Conservation (phyloP, 371 early-diverging fungal genomes). For the Coemansia sp. region DNA sequence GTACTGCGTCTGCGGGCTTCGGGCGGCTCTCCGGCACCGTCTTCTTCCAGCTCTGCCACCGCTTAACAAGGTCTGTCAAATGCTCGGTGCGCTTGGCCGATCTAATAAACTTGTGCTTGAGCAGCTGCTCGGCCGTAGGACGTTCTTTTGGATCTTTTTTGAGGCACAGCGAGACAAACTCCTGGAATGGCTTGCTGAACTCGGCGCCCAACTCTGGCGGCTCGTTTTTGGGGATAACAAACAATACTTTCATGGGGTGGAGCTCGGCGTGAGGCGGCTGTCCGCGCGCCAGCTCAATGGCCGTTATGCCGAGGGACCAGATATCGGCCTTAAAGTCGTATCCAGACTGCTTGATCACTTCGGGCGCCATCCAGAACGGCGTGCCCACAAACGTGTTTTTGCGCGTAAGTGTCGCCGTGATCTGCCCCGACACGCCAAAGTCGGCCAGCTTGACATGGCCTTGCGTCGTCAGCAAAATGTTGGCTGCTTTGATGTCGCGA, state of each 20-base stretch:
- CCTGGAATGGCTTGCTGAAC: conserved; percentile 85
- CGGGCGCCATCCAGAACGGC: conserved; percentile 99
- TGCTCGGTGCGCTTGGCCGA: conserved; percentile 76
- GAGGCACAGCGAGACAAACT: conserved; percentile 85
- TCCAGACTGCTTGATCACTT: conserved; percentile 94
- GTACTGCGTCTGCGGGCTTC: conserved; percentile 17
- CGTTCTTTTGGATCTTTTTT: conserved; percentile 85
- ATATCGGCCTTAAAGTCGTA: conserved; percentile 98
- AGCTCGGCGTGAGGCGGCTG: conserved; percentile 90
- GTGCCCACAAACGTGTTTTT: conserved; percentile 99
- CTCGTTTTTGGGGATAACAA: conserved; percentile 88
- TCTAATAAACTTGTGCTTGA: conserved; percentile 88
- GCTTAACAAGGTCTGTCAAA: conserved; percentile 80
- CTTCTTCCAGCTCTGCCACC: conserved; percentile 70
- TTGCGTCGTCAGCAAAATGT: conserved; percentile 49
- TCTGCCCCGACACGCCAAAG: conserved; percentile 97
- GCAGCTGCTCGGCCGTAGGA: conserved; percentile 85
- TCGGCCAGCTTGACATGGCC: conserved; percentile 89
- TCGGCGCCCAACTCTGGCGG: conserved; percentile 82
- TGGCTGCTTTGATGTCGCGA: conserved; percentile 82
- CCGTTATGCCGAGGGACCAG: conserved; percentile 98
- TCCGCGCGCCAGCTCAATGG: conserved; percentile 94
- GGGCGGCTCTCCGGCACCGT: conserved; percentile 40
- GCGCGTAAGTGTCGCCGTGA: conserved; percentile 90
- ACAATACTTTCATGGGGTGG: conserved; percentile 92